Evolutionary conservation across 2,329 filamentous ascomycete species (phyloP).

Genomic region (Ophiostoma piceae): DNA sequence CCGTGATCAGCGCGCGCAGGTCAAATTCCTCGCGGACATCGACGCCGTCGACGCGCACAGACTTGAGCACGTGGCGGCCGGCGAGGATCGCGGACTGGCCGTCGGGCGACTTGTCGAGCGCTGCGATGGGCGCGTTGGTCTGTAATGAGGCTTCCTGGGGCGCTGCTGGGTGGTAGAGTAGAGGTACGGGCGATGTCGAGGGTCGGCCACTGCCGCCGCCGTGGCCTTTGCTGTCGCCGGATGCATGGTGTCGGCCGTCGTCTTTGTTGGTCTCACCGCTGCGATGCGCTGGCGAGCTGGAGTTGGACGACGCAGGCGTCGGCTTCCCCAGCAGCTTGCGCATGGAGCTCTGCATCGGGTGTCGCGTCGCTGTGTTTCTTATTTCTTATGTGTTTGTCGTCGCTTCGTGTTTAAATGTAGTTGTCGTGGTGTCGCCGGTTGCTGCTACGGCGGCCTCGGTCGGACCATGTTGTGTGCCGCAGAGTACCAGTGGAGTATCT

Average conservation of each 20-base stretch:
- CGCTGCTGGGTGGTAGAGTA: conserved; percentile 29
- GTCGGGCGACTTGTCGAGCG: conserved; percentile 55
- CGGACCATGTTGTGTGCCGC: conserved; percentile 17
- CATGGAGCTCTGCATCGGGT: conserved; percentile 36
- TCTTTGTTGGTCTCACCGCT: neutral
- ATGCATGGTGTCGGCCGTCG: neutral
- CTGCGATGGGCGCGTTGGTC: conserved; percentile 50
- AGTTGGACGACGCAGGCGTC: conserved; percentile 31
- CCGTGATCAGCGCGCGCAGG: conserved; percentile 49
- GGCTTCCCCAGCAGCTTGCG: conserved; percentile 56
- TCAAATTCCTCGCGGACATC: conserved; percentile 53
- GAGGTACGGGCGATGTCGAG: neutral
- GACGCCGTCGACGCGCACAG: conserved; percentile 48
- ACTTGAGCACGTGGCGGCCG: conserved; percentile 58
- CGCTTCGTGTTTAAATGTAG: neutral
- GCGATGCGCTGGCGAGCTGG: conserved; percentile 28
- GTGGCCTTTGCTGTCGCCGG: conserved; percentile 35
- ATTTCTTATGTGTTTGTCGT: neutral
- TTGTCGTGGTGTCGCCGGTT: neutral
- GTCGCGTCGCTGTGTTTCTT: neutral
- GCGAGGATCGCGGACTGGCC: conserved; percentile 52
- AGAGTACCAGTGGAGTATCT: conserved; percentile 12
- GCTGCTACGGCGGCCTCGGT: conserved; percentile 13
- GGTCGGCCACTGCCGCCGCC: conserved; percentile 26
- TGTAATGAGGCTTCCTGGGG: conserved; percentile 53